Percentiles rank a stretch among this genome's conserved stretches.
Conservation (phyloP, 208 protist genomes). For the Phytomonas francai region DNA sequence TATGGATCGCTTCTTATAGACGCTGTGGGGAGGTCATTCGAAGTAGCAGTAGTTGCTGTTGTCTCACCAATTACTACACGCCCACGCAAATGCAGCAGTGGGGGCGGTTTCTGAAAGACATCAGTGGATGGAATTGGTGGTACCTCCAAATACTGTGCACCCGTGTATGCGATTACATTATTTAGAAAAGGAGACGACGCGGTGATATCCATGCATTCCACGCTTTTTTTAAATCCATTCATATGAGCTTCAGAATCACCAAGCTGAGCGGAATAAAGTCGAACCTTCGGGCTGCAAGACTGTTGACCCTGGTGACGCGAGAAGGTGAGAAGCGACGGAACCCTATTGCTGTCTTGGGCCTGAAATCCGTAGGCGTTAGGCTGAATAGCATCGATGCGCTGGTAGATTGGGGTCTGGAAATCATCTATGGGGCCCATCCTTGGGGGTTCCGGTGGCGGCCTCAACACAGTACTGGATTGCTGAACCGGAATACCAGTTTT, state of each 20-base stretch:
- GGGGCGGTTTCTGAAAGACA: constrained; percentile 43
- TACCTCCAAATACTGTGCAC: constrained; percentile 11
- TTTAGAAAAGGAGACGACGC: neutral
- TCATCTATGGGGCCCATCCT: neutral
- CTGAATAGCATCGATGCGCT: neutral
- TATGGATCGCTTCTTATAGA: neutral
- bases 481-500: neutral
- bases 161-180: neutral
- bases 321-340: neutral
- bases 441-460: neutral
- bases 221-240: neutral
- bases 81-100: constrained; percentile 26
- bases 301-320: neutral
- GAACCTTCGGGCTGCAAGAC: neutral
- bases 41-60: neutral
- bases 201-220: neutral
- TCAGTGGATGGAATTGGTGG: constrained; percentile 47
- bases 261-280: neutral
- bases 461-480: neutral
- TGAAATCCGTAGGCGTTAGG: neutral
- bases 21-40: neutral
- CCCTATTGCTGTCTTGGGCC: neutral
- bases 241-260: neutral
- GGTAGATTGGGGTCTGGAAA: neutral
- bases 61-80: neutral